Evolutionary conservation across 805 yeast genomes (phyloP).

Genomic region (Candida awuae): DNA sequence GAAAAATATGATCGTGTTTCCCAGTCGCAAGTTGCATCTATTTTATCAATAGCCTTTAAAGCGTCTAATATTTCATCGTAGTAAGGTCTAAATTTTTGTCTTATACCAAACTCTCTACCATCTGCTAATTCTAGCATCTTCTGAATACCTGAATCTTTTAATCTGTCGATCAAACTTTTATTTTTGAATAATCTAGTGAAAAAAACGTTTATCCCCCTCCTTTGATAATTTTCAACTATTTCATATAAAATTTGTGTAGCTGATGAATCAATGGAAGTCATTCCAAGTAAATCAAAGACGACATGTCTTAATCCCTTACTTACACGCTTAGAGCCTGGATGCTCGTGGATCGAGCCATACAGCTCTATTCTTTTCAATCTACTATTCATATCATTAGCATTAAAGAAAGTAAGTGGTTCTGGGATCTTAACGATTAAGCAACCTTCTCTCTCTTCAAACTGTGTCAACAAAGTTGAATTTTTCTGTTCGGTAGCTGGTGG

Average conservation of each 20-base stretch:
- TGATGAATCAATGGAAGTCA: slow-evolving; percentile 72
- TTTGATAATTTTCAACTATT: slow-evolving; percentile 49
- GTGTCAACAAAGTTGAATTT: slow-evolving; percentile 10
- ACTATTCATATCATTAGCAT: slow-evolving; percentile 65
- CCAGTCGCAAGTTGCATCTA: slow-evolving; percentile 20
- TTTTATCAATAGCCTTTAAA: slow-evolving; percentile 35
- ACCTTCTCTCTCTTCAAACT: slow-evolving; percentile 49
- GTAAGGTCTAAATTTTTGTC: slow-evolving; percentile 33
- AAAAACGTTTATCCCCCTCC: slow-evolving; percentile 46
- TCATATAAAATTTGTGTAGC: slow-evolving; percentile 68
- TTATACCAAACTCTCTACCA: slow-evolving; percentile 24
- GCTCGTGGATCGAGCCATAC: slow-evolving; percentile 66
- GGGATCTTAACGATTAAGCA: slow-evolving; percentile 75
- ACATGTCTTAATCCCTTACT: slow-evolving; percentile 44
- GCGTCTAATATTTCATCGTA: slow-evolving; percentile 53
- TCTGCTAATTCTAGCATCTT: slow-evolving; percentile 24
- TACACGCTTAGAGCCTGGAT: slow-evolving; percentile 46
- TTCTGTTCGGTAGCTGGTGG: slow-evolving; percentile 3
- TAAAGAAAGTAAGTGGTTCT: slow-evolving; percentile 84
- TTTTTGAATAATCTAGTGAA: slow-evolving; percentile 53
- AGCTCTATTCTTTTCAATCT: slow-evolving; percentile 63
- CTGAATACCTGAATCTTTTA: slow-evolving; percentile 49
- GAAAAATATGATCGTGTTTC: slow-evolving; percentile 18
- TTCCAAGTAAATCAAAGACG: slow-evolving; percentile 73
- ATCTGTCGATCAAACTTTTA: slow-evolving; percentile 37